These are phyloP conservation scores for Neodidymelliopsis sp. DNA, from an alignment of 2,329 filamentous ascomycete species.

Conservation along the genomic window DNA sequence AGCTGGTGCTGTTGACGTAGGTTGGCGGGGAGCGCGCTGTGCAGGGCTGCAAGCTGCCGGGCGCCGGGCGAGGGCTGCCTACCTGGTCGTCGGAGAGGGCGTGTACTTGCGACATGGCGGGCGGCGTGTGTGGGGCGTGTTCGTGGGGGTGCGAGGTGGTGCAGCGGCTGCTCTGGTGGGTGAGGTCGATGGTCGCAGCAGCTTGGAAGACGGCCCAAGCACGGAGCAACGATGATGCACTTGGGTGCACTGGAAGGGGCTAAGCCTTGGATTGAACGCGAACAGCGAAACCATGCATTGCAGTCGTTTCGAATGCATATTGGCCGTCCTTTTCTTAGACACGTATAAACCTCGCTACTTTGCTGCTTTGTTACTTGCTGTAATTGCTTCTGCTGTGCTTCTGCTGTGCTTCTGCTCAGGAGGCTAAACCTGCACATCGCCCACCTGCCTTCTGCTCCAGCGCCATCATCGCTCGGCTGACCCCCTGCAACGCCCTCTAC, in stretches of 20 bases:
- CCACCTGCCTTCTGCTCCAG: too few species aligned
- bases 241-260: constrained; percentile 16
- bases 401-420: too few species aligned
- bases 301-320: constrained; percentile 11
- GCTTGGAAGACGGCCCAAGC: constrained; percentile 37
- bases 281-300: constrained; percentile 13
- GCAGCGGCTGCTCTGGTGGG: constrained; percentile 21
- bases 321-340: constrained; percentile 2
- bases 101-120: constrained; percentile 88
- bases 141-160: constrained; percentile 17
- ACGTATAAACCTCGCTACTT: background rate
- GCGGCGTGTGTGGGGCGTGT: constrained; percentile 32
- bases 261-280: constrained; percentile 15
- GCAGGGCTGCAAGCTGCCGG: constrained; percentile 7
- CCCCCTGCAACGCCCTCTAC: constrained; percentile 33
- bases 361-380: too few species aligned
- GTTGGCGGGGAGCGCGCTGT: constrained; percentile 28
- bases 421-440: too few species aligned
- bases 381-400: too few species aligned
- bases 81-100: constrained; percentile 98
- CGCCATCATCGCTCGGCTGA: too few species aligned
- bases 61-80: constrained; percentile 43
- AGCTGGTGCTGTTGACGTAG: constrained; percentile 42
- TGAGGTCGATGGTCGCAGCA: constrained; percentile 27
- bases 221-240: constrained; percentile 29